Conservation (phyloP, 345 rosid genomes). For the Eucalyptus marginata region DNA sequence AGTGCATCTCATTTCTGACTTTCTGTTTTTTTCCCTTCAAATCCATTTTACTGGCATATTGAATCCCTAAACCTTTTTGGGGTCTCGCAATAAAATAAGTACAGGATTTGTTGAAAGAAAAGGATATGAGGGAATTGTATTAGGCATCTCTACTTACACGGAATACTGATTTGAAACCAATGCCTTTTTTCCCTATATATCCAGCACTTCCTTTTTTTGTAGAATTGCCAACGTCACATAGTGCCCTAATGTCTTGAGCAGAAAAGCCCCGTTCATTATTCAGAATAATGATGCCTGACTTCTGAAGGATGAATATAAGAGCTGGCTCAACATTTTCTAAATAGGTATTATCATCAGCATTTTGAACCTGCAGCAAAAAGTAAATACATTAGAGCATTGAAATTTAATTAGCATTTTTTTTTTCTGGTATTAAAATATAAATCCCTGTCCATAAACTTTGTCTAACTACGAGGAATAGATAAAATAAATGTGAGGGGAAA, state of each 20-base stretch:
- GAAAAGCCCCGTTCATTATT: slow-evolving; percentile 88
- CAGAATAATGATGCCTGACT: slow-evolving; percentile 52
- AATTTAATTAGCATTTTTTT: not conserved
- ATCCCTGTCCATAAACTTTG: not conserved
- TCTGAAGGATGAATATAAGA: slow-evolving; percentile 71
- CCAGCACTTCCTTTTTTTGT: slow-evolving; percentile 81
- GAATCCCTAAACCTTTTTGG: not conserved
- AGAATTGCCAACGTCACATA: slow-evolving; percentile 93
- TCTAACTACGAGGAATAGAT: not conserved
- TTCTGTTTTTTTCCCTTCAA: not conserved
- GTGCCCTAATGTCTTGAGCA: slow-evolving; percentile 77
- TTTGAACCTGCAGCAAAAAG: slow-evolving; percentile 72
- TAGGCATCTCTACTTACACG: slow-evolving; percentile 40
- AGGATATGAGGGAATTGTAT: not conserved
- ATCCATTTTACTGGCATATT: not conserved
- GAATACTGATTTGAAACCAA: slow-evolving; percentile 97
- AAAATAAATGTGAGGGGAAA: not conserved
- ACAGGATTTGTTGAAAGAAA: not conserved
- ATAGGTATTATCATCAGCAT: slow-evolving; percentile 92
- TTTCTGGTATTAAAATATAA: not conserved
- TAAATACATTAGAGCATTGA: not conserved
- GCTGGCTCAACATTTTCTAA: slow-evolving; percentile 66
- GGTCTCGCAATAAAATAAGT: not conserved
- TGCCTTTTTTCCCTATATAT: slow-evolving; percentile 93
- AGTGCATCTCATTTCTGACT: not conserved